phyloP scores from a whole-genome alignment of 371 early-diverging fungal species.

The Choanephora cucurbitarum region DNA sequence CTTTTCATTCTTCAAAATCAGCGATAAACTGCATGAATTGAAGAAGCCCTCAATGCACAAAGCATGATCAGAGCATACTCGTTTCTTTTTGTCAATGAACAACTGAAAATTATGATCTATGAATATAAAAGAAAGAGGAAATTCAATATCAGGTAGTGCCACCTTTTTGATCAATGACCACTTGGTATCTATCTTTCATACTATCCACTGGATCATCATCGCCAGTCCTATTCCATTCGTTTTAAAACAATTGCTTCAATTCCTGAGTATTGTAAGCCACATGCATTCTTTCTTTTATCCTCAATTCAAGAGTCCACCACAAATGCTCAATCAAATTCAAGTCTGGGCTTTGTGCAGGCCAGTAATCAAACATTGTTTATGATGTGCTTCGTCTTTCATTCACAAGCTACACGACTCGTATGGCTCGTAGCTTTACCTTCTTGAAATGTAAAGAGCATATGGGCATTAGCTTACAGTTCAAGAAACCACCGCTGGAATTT shows the following conservation, averaged over 20 bases:
- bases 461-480: not conserved
- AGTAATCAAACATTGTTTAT: slow-evolving; percentile 9
- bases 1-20: too few species aligned
- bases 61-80: too few species aligned
- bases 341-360: slow-evolving; percentile 23
- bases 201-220: not conserved
- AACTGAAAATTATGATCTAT: too few species aligned
- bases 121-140: too few species aligned
- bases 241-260: not conserved
- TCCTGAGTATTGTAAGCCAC: not conserved
- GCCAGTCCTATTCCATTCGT: not conserved
- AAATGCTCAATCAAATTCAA: slow-evolving; percentile 20
- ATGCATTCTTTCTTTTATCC: not conserved
- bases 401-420: too few species aligned
- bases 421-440: slow-evolving; percentile 6
- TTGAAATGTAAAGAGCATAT: slow-evolving; percentile 9
- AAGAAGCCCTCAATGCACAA: too few species aligned
- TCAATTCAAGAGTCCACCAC: slow-evolving; percentile 1
- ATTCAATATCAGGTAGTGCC: not conserved
- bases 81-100: too few species aligned
- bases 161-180: not conserved
- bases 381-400: not conserved
- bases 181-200: slow-evolving; percentile 1
- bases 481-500: slow-evolving; percentile 3
- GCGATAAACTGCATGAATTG: too few species aligned